phyloP scores from a whole-genome alignment of 2,329 filamentous ascomycete genomes.

The Lasiodiplodia citricola region DNA sequence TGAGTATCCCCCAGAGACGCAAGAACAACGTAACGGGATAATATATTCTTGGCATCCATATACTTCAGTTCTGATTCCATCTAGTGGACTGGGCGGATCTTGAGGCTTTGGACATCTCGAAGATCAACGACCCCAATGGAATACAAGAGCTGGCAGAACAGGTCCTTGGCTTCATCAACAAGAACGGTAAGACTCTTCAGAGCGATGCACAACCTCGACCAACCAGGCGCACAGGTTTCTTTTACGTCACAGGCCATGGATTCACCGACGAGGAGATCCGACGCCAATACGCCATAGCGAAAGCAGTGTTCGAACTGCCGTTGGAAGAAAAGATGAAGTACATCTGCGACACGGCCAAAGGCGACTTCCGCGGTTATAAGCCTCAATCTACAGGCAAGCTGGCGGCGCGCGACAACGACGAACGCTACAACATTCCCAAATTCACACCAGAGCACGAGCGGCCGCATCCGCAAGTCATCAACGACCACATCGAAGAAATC shows the following conservation, averaged over 20 bases:
- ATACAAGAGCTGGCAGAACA: slow-evolving; percentile 60
- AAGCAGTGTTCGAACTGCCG: slow-evolving; percentile 39
- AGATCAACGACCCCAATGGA: slow-evolving; percentile 60
- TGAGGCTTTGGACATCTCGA: slow-evolving; percentile 48
- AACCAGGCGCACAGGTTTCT: slow-evolving; percentile 36
- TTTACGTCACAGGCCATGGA: slow-evolving; percentile 39
- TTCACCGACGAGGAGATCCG: slow-evolving; percentile 39
- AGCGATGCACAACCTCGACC: slow-evolving; percentile 30
- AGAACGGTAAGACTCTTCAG: neutral
- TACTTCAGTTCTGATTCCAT: neutral
- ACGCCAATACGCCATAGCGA: slow-evolving; percentile 40
- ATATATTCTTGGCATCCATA: too few species aligned
- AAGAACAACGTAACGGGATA: neutral
- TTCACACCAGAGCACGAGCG: slow-evolving; percentile 34
- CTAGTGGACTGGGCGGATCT: slow-evolving; percentile 39
- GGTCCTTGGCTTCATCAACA: slow-evolving; percentile 48
- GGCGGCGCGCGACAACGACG: slow-evolving; percentile 34
- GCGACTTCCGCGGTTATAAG: slow-evolving; percentile 18
- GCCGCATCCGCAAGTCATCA: slow-evolving; percentile 36
- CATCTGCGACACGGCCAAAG: slow-evolving; percentile 7
- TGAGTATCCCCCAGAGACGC: slow-evolving; percentile 11
- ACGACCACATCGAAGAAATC: slow-evolving; percentile 35
- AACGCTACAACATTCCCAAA: slow-evolving; percentile 37
- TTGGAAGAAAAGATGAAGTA: slow-evolving; percentile 34
- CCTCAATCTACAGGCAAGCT: slow-evolving; percentile 13